Conservation (phyloP, 1,284 basidiomycete species). For the Ceratobasidium sp. region DNA sequence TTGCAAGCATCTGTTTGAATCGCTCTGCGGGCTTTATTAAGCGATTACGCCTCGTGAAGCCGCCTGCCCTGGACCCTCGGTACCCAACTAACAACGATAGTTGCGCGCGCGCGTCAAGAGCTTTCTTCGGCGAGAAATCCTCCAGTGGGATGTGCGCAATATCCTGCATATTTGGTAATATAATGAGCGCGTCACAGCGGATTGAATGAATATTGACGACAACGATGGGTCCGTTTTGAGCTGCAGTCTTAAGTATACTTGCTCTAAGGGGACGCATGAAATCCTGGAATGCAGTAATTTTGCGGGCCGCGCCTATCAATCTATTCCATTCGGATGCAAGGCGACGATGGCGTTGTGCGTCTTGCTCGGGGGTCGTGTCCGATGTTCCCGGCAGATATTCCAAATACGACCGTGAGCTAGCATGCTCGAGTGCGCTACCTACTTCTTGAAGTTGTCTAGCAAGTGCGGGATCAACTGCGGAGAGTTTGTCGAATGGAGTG, state of each 20-base stretch:
- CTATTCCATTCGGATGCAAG: background rate
- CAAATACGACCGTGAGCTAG: background rate
- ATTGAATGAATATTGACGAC: constrained; percentile 31
- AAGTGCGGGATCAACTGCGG: background rate
- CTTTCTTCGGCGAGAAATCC: background rate
- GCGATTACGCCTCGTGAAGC: background rate
- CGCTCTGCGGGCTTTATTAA: background rate
- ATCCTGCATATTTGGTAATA: background rate
- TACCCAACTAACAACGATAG: background rate
- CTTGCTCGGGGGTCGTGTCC: background rate
- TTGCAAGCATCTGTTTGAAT: constrained; percentile 1
- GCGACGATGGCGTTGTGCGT: background rate
- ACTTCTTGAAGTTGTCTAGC: background rate
- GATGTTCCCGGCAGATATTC: too few species aligned
- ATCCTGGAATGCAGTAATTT: constrained; percentile 29
- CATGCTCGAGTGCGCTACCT: background rate
- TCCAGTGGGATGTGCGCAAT: constrained; percentile 30
- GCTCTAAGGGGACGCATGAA: constrained; percentile 21
- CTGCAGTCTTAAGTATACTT: constrained; percentile 5
- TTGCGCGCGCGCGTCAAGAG: background rate
- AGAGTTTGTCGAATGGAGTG: background rate
- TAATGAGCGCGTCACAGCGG: constrained; percentile 36
- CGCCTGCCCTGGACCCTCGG: background rate
- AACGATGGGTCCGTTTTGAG: constrained; percentile 36
- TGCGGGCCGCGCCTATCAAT: too few species aligned